phyloP scores from a whole-genome alignment of 2,329 filamentous ascomycete genomes.

The Monosporascus sp. region DNA sequence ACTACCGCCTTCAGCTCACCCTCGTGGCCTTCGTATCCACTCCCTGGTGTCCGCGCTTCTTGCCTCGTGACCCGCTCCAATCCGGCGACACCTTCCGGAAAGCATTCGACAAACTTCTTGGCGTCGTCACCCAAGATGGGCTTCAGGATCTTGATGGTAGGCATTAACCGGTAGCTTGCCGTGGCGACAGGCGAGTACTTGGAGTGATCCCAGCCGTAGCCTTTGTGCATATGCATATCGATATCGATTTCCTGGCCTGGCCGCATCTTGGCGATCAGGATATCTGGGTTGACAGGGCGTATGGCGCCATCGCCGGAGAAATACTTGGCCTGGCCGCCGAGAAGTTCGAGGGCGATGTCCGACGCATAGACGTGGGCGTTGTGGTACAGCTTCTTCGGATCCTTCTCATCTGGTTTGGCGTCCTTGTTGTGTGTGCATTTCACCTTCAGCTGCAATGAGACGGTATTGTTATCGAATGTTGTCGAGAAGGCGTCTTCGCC shows the following conservation, averaged over 20 bases:
- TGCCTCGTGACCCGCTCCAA: conserved; percentile 65
- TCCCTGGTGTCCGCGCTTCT: conserved; percentile 55
- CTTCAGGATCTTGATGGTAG: conserved; percentile 73
- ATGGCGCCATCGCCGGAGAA: conserved; percentile 68
- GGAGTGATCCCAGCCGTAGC: conserved; percentile 87
- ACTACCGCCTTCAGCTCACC: conserved; percentile 88
- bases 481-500: conserved; percentile 57
- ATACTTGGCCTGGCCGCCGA: conserved; percentile 64
- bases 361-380: conserved; percentile 78
- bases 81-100: conserved; percentile 80
- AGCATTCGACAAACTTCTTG: conserved; percentile 83
- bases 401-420: conserved; percentile 65
- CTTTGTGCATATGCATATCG: conserved; percentile 91
- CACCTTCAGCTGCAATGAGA: conserved; percentile 70
- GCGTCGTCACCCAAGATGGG: conserved; percentile 87
- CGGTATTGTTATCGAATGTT: conserved; percentile 77
- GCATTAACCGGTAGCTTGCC: conserved; percentile 85
- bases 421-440: conserved; percentile 75
- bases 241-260: conserved; percentile 84
- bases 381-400: conserved; percentile 79
- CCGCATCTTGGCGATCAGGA: conserved; percentile 88
- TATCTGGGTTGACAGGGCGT: conserved; percentile 78
- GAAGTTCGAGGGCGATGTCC: conserved; percentile 71
- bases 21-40: conserved; percentile 66
- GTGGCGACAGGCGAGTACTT: conserved; percentile 97